Base-by-base conservation (phyloP, 2,329 filamentous ascomycete species). In the Monilinia fructigena region DNA sequence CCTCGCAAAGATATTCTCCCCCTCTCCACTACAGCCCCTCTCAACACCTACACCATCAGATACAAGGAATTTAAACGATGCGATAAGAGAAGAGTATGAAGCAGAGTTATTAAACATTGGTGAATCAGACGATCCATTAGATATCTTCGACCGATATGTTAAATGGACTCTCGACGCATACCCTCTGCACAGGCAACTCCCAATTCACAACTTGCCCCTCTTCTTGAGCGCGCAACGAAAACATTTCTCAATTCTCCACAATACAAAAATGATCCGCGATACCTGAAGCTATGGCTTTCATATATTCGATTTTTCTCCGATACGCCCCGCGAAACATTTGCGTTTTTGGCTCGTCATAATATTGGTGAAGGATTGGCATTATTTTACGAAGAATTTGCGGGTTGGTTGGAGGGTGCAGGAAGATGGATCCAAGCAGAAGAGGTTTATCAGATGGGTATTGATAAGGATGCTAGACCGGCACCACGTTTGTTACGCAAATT, bases 91-190 rank as follows among this genome's bases (percentile, higher is more conserved):
- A 73, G 89, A 94, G 74, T 98, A 92, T 73, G 95, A 99, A 78
- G 85, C 87, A 16, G 95, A 98, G 77, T 79, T 98, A 23, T 83
- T 86, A 54, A 86, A 82, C 58, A 88, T 96, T 61, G 85, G 86
- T 70, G 95, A 99, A 76, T 92, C 91, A 0, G 95, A 99, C 76
- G 95, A 99, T 75, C 95, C 95, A 1, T 86, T 99, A 58, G 95
- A 98, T 74, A 86, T 97, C 69, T 99, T 92, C 80, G 94, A 98
- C 77, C 89, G 95, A 76, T 99, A 99, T 76, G 92, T 98, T 67
- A 92, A 92, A 79, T 99, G 95, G 95, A 97, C 93, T 1, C 82
- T 98, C 38, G 92, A 97, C 77, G 90, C 94, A 63, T 99, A 98
- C 77, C 94, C 2, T 94, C 93, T 0, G 91, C 94, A 31, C 93